phyloP scores from a whole-genome alignment of 2,329 filamentous ascomycete genomes.

The Cercospora sp. region DNA sequence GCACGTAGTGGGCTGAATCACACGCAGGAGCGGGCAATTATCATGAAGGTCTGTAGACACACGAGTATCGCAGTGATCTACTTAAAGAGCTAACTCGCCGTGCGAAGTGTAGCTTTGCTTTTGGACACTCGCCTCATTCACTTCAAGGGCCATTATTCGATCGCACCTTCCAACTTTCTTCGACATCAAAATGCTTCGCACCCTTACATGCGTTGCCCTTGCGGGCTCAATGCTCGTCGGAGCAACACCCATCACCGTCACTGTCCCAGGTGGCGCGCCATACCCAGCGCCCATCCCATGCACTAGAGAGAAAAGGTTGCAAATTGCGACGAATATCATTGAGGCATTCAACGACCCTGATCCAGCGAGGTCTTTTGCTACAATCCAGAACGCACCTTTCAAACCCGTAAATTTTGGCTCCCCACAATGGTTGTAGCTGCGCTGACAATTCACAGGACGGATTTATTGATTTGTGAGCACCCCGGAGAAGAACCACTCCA shows the following conservation, averaged over 20 bases:
- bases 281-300: not conserved
- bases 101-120: not conserved
- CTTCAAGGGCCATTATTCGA: not conserved
- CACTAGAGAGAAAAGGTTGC: not conserved
- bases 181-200: not conserved
- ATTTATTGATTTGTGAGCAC: not conserved
- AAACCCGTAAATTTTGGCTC: too few relatives aligned
- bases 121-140: not conserved
- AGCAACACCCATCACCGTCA: not conserved
- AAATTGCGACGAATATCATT: not conserved
- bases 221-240: not conserved
- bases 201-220: not conserved
- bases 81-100: not conserved
- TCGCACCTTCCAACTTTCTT: not conserved
- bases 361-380: not conserved
- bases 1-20: not conserved
- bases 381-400: not conserved
- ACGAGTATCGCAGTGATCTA: not conserved
- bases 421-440: too few relatives aligned
- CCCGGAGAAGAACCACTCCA: too few relatives aligned
- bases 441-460: not conserved
- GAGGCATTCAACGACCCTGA: not conserved
- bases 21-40: not conserved
- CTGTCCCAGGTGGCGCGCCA: not conserved
- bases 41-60: not conserved